Evolutionary conservation across 257 asterid species (phyloP), one percentile per base, ranked within the genome.

Genomic region (Sherardia arvensis): DNA sequence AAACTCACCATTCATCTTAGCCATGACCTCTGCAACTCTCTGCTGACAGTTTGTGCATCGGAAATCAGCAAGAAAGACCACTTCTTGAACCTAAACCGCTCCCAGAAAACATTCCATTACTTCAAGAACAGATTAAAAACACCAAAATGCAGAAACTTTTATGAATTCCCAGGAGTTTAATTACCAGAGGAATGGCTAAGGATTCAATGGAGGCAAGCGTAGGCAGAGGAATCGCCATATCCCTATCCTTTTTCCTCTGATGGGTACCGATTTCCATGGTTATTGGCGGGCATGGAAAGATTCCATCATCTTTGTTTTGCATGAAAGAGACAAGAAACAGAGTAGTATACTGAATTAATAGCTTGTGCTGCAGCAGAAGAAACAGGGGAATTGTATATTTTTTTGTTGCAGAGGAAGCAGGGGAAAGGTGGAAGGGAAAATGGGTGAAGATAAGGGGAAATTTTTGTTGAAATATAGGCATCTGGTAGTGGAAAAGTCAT

Each of bases 51-150:
- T 79, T 0, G 86, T 53, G 47, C 96, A 85, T 38, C 91, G 83
- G 53, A 84, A 85, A 80, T 91, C 98, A 0, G 96, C 95, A 10
- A 88, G 61, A 66, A 88, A 84, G 61, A 91, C 94, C 32, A 91
- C 91, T 78, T 91, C 95, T 40, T 91, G 97, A 65, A 91, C 91
- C 97, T 87, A 38, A 66, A 57, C 63, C 53, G 40, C 22, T 43
- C 29, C 14, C 60, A 32, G 26, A 17, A 30, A 22, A 0, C 71
- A 22, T 21, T 29, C 61, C 32, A 57, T 58, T 0, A 61, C 15
- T 26, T 8, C 54, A 58, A 58, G 47, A 38, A 28, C 51, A 67
- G 56, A 33, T 36, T 47, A 6, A 33, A 69, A 33, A 69, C 20
- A 32, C 63, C 69, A 69, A 57, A 25, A 14, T 56, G 40, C 40